Evolutionary conservation across 768 basidiomycete genomes (phyloP).

Genomic region (Russula lepida): DNA sequence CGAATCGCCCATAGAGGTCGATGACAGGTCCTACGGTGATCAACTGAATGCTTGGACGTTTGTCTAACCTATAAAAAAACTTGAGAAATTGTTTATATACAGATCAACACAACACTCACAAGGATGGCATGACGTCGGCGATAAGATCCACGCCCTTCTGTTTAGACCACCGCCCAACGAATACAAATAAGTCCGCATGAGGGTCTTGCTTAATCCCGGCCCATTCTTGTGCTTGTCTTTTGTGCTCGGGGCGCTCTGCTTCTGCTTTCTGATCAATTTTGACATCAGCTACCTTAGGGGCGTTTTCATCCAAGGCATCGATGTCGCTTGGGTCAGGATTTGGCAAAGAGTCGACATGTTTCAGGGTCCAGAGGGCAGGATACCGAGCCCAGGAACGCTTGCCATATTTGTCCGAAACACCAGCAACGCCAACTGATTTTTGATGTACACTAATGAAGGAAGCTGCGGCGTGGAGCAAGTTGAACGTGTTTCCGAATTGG

Average conservation of each 20-base stretch:
- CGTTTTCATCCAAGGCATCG: slow-evolving; percentile 79
- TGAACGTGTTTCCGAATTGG: slow-evolving; percentile 97
- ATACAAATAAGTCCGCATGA: slow-evolving; percentile 84
- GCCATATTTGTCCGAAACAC: slow-evolving; percentile 96
- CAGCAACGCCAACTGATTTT: slow-evolving; percentile 88
- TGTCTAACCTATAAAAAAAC: slow-evolving; percentile 53
- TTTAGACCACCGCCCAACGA: slow-evolving; percentile 97
- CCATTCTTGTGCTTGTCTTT: slow-evolving; percentile 94
- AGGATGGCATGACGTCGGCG: slow-evolving; percentile 86
- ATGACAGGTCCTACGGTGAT: slow-evolving; percentile 92
- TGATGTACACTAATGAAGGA: slow-evolving; percentile 90
- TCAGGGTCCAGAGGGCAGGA: slow-evolving; percentile 91
- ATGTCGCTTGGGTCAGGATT: slow-evolving; percentile 96
- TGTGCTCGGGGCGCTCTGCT: slow-evolving; percentile 82
- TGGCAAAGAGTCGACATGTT: slow-evolving; percentile 90
- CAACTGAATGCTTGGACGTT: slow-evolving; percentile 77
- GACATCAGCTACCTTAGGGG: slow-evolving; percentile 61
- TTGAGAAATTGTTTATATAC: slow-evolving; percentile 15
- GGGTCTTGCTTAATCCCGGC: slow-evolving; percentile 89
- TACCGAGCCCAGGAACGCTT: slow-evolving; percentile 97
- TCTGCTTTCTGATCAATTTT: slow-evolving; percentile 75
- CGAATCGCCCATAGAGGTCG: slow-evolving; percentile 90
- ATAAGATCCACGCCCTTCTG: slow-evolving; percentile 98
- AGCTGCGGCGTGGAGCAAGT: slow-evolving; percentile 86
- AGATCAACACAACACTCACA: slow-evolving; percentile 41